Percentiles rank a stretch among this genome's conserved stretches.
Conservation (phyloP, 163 green algal genomes). For the Chlorella variabilis region DNA sequence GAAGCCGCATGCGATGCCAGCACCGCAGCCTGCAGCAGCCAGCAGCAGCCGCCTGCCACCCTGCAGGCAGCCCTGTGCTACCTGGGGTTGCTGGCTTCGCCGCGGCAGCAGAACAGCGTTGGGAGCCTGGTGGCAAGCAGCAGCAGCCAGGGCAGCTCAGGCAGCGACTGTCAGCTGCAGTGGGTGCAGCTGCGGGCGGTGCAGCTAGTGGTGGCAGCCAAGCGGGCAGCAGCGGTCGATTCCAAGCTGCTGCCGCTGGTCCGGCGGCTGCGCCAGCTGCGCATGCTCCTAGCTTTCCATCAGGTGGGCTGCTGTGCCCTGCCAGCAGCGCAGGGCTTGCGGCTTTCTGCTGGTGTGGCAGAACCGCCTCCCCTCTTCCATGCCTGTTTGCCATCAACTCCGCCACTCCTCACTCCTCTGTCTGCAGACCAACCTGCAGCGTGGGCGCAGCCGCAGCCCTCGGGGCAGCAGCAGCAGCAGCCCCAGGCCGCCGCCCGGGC, state of each 20-base stretch:
- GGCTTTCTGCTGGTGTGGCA: not conserved
- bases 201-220: not conserved
- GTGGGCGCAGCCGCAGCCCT: conserved; percentile 9
- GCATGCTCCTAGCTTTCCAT: conserved; percentile 29
- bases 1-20: not conserved
- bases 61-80: conserved; percentile 17
- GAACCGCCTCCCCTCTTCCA: no score
- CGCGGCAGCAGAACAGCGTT: not conserved
- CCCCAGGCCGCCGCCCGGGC: not conserved
- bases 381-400: no score
- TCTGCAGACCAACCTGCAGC: conserved; percentile 26
- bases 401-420: no score
- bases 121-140: not conserved
- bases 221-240: not conserved
- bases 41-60: not conserved
- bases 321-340: no score
- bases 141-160: not conserved
- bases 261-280: conserved; percentile 27
- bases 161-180: not conserved
- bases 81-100: conserved; percentile 20
- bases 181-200: conserved; percentile 29
- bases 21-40: not conserved
- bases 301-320: conserved; percentile 11
- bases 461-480: not conserved
- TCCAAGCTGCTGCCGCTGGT: conserved; percentile 25